These are phyloP conservation scores for Claviceps sp. DNA, from an alignment of 2,329 filamentous ascomycete species.

Conservation along the genomic window DNA sequence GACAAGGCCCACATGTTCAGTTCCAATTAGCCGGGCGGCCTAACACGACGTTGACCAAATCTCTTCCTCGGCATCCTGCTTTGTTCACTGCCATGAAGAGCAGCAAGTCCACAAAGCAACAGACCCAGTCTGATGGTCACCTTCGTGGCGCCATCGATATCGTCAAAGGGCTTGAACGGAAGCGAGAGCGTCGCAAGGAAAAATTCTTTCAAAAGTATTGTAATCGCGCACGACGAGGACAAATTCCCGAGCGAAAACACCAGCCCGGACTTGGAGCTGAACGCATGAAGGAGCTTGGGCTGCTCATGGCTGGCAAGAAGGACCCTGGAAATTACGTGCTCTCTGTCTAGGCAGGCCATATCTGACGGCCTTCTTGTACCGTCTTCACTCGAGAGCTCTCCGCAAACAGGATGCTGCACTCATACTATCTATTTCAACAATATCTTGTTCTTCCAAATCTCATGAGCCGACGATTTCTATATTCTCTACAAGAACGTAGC, in stretches of 20 bases:
- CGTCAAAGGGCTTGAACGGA: constrained; percentile 89
- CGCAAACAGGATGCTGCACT: neutral
- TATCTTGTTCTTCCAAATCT: neutral
- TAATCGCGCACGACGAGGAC: constrained; percentile 62
- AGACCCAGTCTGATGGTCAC: constrained; percentile 40
- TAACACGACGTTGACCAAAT: constrained; percentile 65
- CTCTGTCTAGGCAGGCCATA: constrained; percentile 40
- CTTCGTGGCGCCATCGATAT: constrained; percentile 94
- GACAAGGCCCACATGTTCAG: constrained; percentile 23
- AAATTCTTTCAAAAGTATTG: constrained; percentile 86
- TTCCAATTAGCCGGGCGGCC: constrained; percentile 40
- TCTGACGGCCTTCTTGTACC: neutral
- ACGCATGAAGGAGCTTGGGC: constrained; percentile 70
- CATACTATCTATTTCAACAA: neutral
- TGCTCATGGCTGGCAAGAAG: constrained; percentile 72
- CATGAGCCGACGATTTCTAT: constrained; percentile 4
- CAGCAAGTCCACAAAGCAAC: constrained; percentile 22
- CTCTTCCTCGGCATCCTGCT: constrained; percentile 66
- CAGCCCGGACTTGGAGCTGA: constrained; percentile 79
- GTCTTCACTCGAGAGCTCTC: neutral
- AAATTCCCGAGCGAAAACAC: constrained; percentile 49
- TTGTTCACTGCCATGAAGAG: constrained; percentile 46
- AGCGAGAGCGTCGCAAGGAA: constrained; percentile 82
- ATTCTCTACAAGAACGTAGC: neutral
- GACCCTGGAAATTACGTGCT: constrained; percentile 66